Base-by-base conservation (phyloP, 805 yeast species). In the Tetrapisispora fleetii region DNA sequence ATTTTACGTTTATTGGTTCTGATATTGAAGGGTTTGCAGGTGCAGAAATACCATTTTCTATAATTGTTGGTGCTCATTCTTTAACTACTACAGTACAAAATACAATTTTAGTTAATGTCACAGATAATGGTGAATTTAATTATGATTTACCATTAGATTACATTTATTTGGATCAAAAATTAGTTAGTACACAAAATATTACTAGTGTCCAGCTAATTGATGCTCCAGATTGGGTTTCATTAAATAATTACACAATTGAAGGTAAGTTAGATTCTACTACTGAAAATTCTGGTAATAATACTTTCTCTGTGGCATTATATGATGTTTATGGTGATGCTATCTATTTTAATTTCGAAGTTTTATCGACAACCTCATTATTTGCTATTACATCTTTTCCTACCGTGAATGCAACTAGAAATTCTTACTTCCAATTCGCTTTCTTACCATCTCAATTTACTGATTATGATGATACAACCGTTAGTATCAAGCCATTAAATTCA, bases 1-100 rank as follows among this genome's bases (percentile, higher is more conserved):
- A 77, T 17, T 80, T 91, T 55, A 73, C 79, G 40, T 75, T 90
- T 55, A 80, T 89, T 49, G 96, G 90, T 1, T 72, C 95, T 1
- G 96, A 89, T 58, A 78, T 79, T 58, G 65, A 67, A 24, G 96
- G 95, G 1, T 89, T 64, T 61, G 70, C 93, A 1, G 89, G 85
- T 17, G 81, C 80, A 3, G 79, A 74, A 54, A 81, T 85, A 2
- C 67, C 76, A 30, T 93, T 93, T 68, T 73, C 78, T 51, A 69
- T 93, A 36, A 70, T 83, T 24, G 83, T 91, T 36, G 99, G 99
- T 39, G 96, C 95, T 10, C 96, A 93, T 63, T 82, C 78, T 52
- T 73, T 93, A 53, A 75, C 88, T 37, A 82, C 93, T 1, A 71
- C 81, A 21, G 60, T 80, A 37, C 77, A 84, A 50, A 74, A 75